Evolutionary conservation across 2,329 filamentous ascomycete genomes (phyloP).

Genomic region (Neurospora crassa): DNA sequence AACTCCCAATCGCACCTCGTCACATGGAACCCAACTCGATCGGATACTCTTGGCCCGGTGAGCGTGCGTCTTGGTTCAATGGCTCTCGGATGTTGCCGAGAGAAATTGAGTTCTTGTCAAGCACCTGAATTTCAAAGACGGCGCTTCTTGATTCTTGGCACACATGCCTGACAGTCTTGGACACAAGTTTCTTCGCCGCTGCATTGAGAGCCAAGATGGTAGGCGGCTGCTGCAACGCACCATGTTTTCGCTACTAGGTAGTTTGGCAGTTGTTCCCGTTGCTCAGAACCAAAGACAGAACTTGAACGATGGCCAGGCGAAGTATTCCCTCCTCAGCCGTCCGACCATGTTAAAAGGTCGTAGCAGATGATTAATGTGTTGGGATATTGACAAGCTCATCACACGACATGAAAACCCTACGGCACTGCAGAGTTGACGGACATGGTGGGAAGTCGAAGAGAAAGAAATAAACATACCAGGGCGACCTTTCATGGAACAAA

Average conservation of each 20-base stretch:
- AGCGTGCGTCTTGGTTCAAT: not conserved
- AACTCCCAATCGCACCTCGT: not conserved
- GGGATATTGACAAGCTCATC: not conserved
- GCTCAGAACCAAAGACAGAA: not conserved
- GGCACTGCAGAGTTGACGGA: not conserved
- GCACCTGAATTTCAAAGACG: not conserved
- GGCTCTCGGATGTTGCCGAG: not conserved
- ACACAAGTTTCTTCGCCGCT: not conserved
- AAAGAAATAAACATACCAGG: not conserved
- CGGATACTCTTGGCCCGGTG: not conserved
- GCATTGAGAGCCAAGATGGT: not conserved
- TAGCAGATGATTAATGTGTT: not conserved
- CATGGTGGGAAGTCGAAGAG: not conserved
- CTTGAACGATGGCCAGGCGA: not conserved
- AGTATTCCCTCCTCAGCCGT: not conserved
- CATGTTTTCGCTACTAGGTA: not conserved
- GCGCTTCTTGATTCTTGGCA: not conserved
- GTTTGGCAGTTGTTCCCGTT: not conserved
- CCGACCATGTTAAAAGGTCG: not conserved
- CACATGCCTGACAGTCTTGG: not conserved
- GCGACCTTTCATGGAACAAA: not conserved
- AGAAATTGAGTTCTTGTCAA: not conserved
- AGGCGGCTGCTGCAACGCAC: not conserved
- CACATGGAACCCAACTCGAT: not conserved
- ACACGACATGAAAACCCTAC: not conserved